Evolutionary conservation across 2,329 filamentous ascomycete genomes (phyloP).

Genomic region (Dactylellina parvicollis): DNA sequence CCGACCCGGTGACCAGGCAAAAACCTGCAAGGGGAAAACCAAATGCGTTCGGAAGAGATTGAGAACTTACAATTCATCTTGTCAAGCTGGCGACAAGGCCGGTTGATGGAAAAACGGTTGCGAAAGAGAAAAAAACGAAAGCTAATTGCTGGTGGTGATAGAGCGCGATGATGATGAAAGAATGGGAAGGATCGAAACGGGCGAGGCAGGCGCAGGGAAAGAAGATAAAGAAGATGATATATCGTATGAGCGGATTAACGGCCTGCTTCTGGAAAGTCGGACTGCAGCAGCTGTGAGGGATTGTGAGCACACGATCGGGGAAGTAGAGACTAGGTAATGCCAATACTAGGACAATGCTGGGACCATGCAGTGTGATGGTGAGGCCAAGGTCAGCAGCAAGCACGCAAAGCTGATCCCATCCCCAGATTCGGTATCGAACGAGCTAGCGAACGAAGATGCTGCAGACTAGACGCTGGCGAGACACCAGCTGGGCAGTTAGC

Average conservation of each 20-base stretch:
- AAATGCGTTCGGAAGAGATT: not conserved
- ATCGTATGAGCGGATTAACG: constrained; percentile 17
- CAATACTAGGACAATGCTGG: constrained; percentile 19
- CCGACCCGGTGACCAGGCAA: constrained; percentile 4
- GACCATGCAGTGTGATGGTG: constrained; percentile 18
- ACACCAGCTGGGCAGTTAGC: constrained; percentile 3
- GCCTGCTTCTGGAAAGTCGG: constrained; percentile 29
- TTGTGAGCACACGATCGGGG: constrained; percentile 11
- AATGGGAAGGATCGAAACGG: constrained; percentile 3
- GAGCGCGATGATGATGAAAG: not conserved
- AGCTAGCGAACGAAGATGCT: constrained; percentile 30
- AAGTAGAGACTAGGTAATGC: constrained; percentile 24
- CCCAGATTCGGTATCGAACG: not conserved
- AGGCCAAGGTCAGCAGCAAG: constrained; percentile 38
- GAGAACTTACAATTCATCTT: constrained; percentile 42
- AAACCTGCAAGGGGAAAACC: constrained; percentile 11
- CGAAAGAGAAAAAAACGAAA: not conserved
- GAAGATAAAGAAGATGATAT: constrained; percentile 2
- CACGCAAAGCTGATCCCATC: constrained; percentile 18
- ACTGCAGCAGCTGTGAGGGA: constrained; percentile 13
- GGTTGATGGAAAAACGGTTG: constrained; percentile 2
- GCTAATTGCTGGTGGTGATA: not conserved
- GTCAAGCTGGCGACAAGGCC: not conserved
- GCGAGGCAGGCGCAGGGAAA: not conserved
- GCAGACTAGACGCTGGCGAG: constrained; percentile 8